Evolutionary conservation across 2,329 filamentous ascomycete genomes (phyloP).

Genomic region (Calonectria pauciramosa): DNA sequence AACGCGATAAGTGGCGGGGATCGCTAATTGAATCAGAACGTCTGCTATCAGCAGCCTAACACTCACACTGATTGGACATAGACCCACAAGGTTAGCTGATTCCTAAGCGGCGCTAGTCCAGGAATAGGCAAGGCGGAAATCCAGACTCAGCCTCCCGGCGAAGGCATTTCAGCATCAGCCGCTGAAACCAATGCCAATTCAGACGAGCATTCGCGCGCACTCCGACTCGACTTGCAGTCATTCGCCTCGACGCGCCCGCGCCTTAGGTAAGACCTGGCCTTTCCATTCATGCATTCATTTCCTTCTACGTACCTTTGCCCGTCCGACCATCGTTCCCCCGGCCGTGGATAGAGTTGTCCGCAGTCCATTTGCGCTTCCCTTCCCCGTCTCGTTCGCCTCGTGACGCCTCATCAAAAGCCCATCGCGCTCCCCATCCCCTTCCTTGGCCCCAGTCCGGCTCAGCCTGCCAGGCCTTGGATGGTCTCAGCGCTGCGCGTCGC

Average conservation of each 20-base stretch:
- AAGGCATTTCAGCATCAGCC: conserved; percentile 46
- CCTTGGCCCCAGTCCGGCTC: conserved; percentile 32
- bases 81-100: conserved; percentile 33
- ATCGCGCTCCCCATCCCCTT: conserved; percentile 34
- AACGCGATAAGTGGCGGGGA: background rate
- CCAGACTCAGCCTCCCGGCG: conserved; percentile 40
- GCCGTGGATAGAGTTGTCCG: conserved; percentile 33
- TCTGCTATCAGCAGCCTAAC: conserved; percentile 23
- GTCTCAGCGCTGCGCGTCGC: conserved; percentile 45
- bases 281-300: conserved; percentile 39
- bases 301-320: conserved; percentile 36
- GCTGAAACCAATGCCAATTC: conserved; percentile 51
- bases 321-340: conserved; percentile 27
- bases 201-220: conserved; percentile 45
- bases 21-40: background rate
- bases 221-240: conserved; percentile 42
- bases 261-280: conserved; percentile 51
- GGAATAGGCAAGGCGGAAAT: conserved; percentile 47
- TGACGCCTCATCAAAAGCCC: conserved; percentile 29
- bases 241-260: conserved; percentile 43
- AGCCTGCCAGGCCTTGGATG: conserved; percentile 33
- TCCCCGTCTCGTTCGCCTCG: conserved; percentile 26
- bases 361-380: conserved; percentile 25
- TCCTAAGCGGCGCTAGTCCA: conserved; percentile 45
- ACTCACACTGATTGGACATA: conserved; percentile 41